Conservation (phyloP, 306 rosid species). For the Malus sylvestris region DNA sequence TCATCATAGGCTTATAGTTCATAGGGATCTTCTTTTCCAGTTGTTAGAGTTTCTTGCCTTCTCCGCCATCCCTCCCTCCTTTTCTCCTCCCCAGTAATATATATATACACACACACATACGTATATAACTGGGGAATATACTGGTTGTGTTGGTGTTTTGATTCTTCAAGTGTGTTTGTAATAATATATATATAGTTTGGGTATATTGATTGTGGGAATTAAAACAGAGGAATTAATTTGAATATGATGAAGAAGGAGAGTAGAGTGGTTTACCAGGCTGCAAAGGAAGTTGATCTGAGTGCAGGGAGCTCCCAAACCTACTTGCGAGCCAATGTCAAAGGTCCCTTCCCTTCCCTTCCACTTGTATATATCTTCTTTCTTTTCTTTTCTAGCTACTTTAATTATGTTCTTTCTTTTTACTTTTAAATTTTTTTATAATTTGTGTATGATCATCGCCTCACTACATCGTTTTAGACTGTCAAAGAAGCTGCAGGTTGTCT, state of each 20-base stretch:
- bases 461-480: no score
- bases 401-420: no score
- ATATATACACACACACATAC: neutral
- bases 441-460: no score
- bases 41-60: neutral
- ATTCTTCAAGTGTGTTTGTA: no score
- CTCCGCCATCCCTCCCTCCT: neutral
- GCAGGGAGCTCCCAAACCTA: slow-evolving; percentile 56
- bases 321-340: slow-evolving; percentile 81
- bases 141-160: no score
- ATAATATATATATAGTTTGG: no score
- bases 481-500: neutral
- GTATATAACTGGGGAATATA: neutral
- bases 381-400: no score
- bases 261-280: slow-evolving; percentile 43
- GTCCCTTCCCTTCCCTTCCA: slow-evolving; percentile 14
- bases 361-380: neutral
- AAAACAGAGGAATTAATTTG: slow-evolving; percentile 16
- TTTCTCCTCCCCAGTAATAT: neutral
- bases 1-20: neutral
- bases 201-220: no score
- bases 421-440: no score
- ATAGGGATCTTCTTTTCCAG: neutral
- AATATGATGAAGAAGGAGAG: slow-evolving; percentile 37
- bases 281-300: slow-evolving; percentile 51